These are phyloP conservation scores for Bryoglossum gracile DNA, from an alignment of 495 filamentous ascomycete genomes.

Conservation along the genomic window DNA sequence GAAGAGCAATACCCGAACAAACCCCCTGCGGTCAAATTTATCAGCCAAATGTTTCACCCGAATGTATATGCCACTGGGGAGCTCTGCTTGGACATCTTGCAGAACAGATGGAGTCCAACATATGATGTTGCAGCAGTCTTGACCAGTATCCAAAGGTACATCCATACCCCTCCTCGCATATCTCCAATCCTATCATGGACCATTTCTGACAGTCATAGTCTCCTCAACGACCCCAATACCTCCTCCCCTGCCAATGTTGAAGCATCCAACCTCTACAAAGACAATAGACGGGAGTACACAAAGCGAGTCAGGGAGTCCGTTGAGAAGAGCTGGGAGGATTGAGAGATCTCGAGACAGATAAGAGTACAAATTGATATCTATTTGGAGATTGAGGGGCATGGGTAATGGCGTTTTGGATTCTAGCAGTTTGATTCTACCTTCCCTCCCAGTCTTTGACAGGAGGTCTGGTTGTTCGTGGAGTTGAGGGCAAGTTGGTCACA, in stretches of 20 bases:
- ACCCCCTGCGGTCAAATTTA: conserved; percentile 94
- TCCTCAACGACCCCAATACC: conserved; percentile 98
- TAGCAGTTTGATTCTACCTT: neutral
- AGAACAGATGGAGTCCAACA: conserved; percentile 97
- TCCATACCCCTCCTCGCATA: too few species aligned
- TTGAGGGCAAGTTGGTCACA: neutral
- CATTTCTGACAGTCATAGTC: conserved; percentile 43
- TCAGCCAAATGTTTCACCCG: conserved; percentile 98
- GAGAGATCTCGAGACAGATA: too few species aligned
- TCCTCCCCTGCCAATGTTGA: conserved; percentile 96
- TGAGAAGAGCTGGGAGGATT: conserved; percentile 98
- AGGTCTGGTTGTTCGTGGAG: neutral
- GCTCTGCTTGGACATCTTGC: conserved; percentile 92
- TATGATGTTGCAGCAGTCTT: conserved; percentile 97
- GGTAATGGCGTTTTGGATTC: conserved; percentile 17
- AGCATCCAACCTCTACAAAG: conserved; percentile 97
- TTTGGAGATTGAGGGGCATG: too few species aligned
- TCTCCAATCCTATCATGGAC: too few species aligned
- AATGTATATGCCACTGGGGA: conserved; percentile 98
- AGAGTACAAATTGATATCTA: too few species aligned
- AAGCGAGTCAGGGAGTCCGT: conserved; percentile 95
- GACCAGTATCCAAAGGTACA: conserved; percentile 94
- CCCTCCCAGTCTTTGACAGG: neutral
- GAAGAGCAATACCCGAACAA: conserved; percentile 99
- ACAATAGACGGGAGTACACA: conserved; percentile 91